Evolutionary conservation across 1,284 basidiomycete species (phyloP).

Genomic region (Phlebopus sp.): DNA sequence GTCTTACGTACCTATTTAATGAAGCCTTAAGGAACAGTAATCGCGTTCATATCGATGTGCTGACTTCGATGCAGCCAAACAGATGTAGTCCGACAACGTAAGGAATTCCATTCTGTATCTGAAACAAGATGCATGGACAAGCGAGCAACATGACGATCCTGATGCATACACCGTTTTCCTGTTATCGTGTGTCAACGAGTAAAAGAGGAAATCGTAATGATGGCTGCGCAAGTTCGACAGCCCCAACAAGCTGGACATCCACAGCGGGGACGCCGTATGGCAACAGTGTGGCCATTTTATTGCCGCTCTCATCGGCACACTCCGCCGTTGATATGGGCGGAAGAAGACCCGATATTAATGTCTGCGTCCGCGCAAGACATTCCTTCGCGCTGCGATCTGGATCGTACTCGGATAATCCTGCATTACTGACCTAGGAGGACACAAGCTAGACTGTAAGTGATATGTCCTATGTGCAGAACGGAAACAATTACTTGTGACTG

Average conservation of each 20-base stretch:
- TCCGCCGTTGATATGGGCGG: slow-evolving; percentile 24
- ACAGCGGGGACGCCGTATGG: slow-evolving; percentile 42
- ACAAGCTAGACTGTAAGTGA: slow-evolving; percentile 4
- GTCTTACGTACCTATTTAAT: no score
- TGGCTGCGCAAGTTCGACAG: slow-evolving; percentile 53
- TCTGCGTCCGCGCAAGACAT: slow-evolving; percentile 39
- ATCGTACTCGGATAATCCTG: slow-evolving; percentile 10
- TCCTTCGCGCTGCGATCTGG: slow-evolving; percentile 21
- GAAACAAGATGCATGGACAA: slow-evolving; percentile 15
- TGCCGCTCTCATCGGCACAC: slow-evolving; percentile 19
- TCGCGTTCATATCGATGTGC: no score
- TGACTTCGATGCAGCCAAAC: no score
- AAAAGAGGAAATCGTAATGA: slow-evolving; percentile 45
- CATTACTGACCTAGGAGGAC: slow-evolving; percentile 14
- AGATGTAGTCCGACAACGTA: no score
- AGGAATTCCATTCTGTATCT: no score
- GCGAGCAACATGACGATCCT: slow-evolving; percentile 9
- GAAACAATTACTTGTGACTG: slow-evolving; percentile 16
- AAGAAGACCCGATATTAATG: slow-evolving; percentile 46
- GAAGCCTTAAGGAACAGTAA: no score
- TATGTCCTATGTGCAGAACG: neutral
- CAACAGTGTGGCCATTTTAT: slow-evolving; percentile 41
- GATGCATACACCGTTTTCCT: slow-evolving; percentile 12
- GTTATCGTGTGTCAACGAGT: slow-evolving; percentile 29
- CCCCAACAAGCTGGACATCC: slow-evolving; percentile 47